Conservation (phyloP, 768 basidiomycete species). For the Boletus tylopilopsis region DNA sequence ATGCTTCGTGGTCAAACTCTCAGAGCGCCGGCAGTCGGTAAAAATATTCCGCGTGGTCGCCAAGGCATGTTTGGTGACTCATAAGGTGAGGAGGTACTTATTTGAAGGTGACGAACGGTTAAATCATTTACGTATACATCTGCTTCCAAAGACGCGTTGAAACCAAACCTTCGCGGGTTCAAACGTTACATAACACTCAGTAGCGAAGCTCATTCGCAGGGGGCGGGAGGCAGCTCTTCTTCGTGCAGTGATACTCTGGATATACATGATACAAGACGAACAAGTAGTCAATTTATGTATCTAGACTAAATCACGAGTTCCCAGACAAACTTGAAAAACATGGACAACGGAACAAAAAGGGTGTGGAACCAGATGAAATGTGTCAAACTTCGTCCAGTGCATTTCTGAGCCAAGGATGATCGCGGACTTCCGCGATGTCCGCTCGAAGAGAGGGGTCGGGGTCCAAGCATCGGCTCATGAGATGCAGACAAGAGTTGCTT, state of each 20-base stretch:
- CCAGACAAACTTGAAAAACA: conserved; percentile 3
- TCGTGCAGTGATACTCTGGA: no score
- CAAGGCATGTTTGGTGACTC: not conserved
- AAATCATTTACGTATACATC: no score
- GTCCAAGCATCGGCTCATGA: conserved; percentile 78
- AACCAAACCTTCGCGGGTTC: not conserved
- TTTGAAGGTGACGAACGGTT: no score
- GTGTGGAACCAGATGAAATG: conserved; percentile 6
- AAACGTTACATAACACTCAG: not conserved
- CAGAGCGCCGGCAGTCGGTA: not conserved
- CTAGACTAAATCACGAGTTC: conserved; percentile 3
- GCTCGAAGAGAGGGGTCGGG: conserved; percentile 78
- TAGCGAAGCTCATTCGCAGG: not conserved
- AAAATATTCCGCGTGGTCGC: not conserved
- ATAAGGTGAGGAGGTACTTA: no score
- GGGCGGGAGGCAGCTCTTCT: no score
- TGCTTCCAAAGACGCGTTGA: no score
- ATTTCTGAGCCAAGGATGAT: conserved; percentile 74
- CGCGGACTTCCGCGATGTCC: conserved; percentile 74
- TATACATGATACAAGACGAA: no score
- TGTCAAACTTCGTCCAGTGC: conserved; percentile 20
- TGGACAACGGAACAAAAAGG: not conserved
- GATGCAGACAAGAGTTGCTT: conserved; percentile 49
- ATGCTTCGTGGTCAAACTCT: not conserved
- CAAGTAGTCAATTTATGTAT: no score